phyloP scores from a whole-genome alignment of 1,284 basidiomycete genomes.

The Fomitopsis schrenkii region DNA sequence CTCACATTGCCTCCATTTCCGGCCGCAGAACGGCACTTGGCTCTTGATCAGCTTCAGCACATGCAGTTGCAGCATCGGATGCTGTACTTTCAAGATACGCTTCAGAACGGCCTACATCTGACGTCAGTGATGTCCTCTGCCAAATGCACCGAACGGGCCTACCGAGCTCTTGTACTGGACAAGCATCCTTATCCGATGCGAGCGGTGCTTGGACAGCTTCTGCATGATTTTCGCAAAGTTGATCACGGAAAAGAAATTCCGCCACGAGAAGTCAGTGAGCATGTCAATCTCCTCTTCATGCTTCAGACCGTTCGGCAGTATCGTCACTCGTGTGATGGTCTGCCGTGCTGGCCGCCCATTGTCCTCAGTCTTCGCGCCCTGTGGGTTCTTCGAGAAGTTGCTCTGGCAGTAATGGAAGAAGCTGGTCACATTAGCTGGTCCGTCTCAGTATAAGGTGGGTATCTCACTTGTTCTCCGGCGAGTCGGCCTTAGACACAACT shows the following conservation, averaged over 20 bases:
- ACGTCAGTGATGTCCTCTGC: constrained; percentile 8
- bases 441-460: constrained; percentile 1
- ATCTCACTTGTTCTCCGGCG: constrained; percentile 79
- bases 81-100: constrained; percentile 89
- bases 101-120: constrained; percentile 83
- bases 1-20: constrained; percentile 97
- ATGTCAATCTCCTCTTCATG: constrained; percentile 87
- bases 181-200: constrained; percentile 93
- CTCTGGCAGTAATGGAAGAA: constrained; percentile 94
- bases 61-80: constrained; percentile 92
- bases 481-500: constrained; percentile 87
- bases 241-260: constrained; percentile 98
- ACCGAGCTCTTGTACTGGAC: constrained; percentile 99
- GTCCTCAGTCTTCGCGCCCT: constrained; percentile 47
- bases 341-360: constrained; percentile 57
- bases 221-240: constrained; percentile 99
- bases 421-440: constrained; percentile 37
- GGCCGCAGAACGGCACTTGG: constrained; percentile 96
- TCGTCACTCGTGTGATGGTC: constrained; percentile 48
- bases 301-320: constrained; percentile 64
- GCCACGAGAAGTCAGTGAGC: constrained; percentile 93
- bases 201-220: constrained; percentile 93
- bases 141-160: constrained; percentile 23
- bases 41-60: constrained; percentile 98
- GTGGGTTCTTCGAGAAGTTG: constrained; percentile 64